phyloP scores from a whole-genome alignment of 2,329 filamentous ascomycete species.

The Colletotrichum trifolii region DNA sequence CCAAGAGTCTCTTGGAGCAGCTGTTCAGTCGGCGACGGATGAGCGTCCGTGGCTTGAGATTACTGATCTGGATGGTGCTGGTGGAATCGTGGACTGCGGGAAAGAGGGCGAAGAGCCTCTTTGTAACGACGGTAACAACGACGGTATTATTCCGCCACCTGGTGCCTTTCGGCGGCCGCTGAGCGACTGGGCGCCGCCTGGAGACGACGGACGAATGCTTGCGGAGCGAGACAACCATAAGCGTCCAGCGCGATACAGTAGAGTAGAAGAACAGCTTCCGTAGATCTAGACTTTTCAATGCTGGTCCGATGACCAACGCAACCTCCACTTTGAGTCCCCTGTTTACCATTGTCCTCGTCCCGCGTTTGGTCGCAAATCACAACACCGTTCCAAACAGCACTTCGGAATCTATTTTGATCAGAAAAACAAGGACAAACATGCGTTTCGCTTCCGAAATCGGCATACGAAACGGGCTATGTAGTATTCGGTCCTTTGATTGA shows the following conservation, averaged over 20 bases:
- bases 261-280: background rate
- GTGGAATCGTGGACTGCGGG: conserved; percentile 56
- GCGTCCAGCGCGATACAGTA: background rate
- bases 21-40: conserved; percentile 51
- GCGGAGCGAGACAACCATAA: conserved; percentile 28
- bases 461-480: background rate
- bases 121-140: conserved; percentile 49
- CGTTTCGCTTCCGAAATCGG: no score
- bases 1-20: conserved; percentile 56
- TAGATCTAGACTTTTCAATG: background rate
- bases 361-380: no score
- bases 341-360: no score
- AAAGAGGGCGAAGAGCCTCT: conserved; percentile 49
- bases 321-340: no score
- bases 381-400: no score
- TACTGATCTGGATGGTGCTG: conserved; percentile 44
- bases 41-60: conserved; percentile 50
- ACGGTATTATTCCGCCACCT: conserved; percentile 49
- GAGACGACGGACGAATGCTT: conserved; percentile 49
- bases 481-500: background rate
- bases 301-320: no score
- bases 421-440: background rate
- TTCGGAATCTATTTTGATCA: background rate
- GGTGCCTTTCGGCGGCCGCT: conserved; percentile 43
- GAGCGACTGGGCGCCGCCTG: conserved; percentile 52